Base-by-base conservation (phyloP, 768 basidiomycete species). In the Amanita exitialis region DNA sequence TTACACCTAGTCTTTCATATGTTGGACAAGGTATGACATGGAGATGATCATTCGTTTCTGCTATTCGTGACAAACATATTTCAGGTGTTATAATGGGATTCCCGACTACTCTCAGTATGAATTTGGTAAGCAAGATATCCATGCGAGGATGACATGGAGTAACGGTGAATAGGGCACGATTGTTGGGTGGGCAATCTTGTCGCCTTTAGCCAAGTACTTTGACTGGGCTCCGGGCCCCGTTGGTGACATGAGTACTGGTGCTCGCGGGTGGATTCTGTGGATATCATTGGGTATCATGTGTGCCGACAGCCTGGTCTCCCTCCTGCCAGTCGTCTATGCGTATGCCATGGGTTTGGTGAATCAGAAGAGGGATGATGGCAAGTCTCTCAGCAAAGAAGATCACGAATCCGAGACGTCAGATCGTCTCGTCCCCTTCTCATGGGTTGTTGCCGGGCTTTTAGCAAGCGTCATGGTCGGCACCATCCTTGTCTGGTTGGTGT, bases 181-280 rank as follows among this genome's bases (percentile, higher is more conserved):
- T n/a, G 82, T 87, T 8, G 95, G 95, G 7, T 98, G 95, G 95
- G 94, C 80, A 3, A 67, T 97, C 18, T 71, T 98, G n/a, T 91
- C 91, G 0, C 95, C 95, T 4, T 61, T 97, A 6, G 78, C 92
- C 5, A 93, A 91, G 60, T 58, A 76, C 42, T 64, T 70, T 0
- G 91, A 89, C 9, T 98, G 95, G 95, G 94, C 95, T 0, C 92
- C 95, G 41, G 95, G 93, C 4, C 82, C 87, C 7, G 91, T 95
- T 4, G 81, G 83, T 1, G 88, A 90, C 57, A 90, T 92, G 77
- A 75, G 83, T 4, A 75, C 76, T 53, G 95, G 95, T 37, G 84
- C 92, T n/a, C 79, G 94, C 47, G 90, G 90, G 30, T 95, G 91
- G 91, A 92, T 95, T 49, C 78, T 98, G n/a, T 98, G 95, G 95